phyloP scores from a whole-genome alignment of 352 stramenopile genomes.

The Pythium angustatum region DNA sequence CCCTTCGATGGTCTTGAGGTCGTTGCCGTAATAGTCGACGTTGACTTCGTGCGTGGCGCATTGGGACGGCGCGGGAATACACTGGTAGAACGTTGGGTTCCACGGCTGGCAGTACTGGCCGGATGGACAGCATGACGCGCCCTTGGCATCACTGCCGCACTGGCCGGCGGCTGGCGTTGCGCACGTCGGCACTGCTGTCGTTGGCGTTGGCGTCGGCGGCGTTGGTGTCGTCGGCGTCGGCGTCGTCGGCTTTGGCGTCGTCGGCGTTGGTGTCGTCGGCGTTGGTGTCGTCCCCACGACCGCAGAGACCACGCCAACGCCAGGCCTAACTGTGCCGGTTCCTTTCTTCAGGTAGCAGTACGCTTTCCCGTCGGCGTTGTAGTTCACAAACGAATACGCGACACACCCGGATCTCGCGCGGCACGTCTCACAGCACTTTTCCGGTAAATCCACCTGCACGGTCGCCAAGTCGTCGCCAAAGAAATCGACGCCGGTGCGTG shows the following conservation, averaged over 20 bases:
- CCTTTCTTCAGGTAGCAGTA: conserved; percentile 30
- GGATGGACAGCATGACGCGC: too few relatives aligned
- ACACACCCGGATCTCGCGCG: conserved; percentile 32
- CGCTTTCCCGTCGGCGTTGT: conserved; percentile 28
- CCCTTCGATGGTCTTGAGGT: conserved; percentile 9
- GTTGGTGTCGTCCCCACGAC: not conserved
- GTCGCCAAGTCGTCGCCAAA: conserved; percentile 40
- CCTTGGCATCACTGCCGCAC: not conserved
- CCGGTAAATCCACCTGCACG: conserved; percentile 32
- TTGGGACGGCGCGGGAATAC: not conserved
- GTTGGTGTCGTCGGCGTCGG: not conserved
- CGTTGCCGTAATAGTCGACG: conserved; percentile 9
- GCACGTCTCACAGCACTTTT: conserved; percentile 41
- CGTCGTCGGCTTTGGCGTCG: not conserved
- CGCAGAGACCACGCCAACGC: not conserved
- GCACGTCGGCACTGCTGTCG: not conserved
- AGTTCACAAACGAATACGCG: conserved; percentile 54
- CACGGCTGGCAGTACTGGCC: conserved; percentile 35
- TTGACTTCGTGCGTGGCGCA: not conserved
- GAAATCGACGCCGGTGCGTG: conserved; percentile 38
- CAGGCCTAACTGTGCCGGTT: not conserved
- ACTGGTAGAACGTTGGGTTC: conserved; percentile 38
- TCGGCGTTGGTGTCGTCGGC: not conserved
- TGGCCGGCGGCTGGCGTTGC: not conserved
- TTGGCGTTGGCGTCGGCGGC: not conserved